phyloP scores from a whole-genome alignment of 352 stramenopile species.

The Phytopythium chamaehyphon region DNA sequence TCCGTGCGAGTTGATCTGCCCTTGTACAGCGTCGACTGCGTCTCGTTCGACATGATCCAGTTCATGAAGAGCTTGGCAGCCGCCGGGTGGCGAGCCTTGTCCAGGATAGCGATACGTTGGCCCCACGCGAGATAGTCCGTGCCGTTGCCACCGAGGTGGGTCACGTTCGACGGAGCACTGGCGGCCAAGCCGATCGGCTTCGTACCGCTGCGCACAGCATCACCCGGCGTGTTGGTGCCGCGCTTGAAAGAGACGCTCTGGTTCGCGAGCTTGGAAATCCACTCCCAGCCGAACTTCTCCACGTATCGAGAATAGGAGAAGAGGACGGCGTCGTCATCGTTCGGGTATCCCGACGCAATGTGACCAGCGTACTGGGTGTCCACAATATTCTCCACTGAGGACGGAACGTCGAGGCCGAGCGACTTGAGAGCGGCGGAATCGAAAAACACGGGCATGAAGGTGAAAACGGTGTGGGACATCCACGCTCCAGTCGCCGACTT shows the following conservation, averaged over 20 bases:
- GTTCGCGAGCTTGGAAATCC: constrained; percentile 15
- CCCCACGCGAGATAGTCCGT: constrained; percentile 23
- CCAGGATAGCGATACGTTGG: constrained; percentile 18
- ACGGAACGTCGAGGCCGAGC: constrained; percentile 9
- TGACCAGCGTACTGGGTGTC: constrained; percentile 27
- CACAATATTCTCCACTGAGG: constrained; percentile 20
- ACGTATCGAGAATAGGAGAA: constrained; percentile 47
- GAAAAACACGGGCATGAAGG: constrained; percentile 36
- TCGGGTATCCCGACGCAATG: constrained; percentile 43
- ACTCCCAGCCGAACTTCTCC: constrained; percentile 34
- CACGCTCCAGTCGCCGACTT: constrained; percentile 26
- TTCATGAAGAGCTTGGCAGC: constrained; percentile 13
- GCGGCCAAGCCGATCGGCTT: constrained; percentile 16
- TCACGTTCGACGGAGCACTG: constrained; percentile 2
- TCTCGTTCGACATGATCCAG: constrained; percentile 17
- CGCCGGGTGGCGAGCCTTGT: constrained; percentile 13
- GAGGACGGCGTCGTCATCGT: constrained; percentile 43
- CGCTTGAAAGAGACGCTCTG: constrained; percentile 15
- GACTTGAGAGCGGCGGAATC: constrained; percentile 12
- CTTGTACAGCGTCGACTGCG: background rate
- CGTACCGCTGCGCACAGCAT: constrained; percentile 8
- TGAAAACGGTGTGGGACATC: constrained; percentile 32
- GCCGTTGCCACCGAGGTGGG: constrained; percentile 11
- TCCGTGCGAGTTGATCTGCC: constrained; percentile 5
- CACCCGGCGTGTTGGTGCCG: constrained; percentile 8